These are phyloP conservation scores for Calonectria pauciramosa DNA, from an alignment of 2,329 filamentous ascomycete species.

Conservation along the genomic window DNA sequence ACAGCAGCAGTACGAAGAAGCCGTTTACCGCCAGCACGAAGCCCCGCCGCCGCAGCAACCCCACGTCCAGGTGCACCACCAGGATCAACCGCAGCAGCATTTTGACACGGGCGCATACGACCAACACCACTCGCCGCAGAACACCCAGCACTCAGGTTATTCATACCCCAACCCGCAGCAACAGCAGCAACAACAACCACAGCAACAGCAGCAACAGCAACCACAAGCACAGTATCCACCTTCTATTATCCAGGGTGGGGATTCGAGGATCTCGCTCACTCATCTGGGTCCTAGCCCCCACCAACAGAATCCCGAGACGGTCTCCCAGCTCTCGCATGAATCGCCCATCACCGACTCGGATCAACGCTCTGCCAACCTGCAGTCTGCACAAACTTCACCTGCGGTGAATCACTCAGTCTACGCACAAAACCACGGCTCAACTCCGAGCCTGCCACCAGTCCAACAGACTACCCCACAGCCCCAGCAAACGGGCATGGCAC, in stretches of 20 bases:
- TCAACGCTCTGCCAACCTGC: slow-evolving; percentile 55
- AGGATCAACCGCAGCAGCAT: slow-evolving; percentile 43
- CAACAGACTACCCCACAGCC: slow-evolving; percentile 45
- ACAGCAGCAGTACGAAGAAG: slow-evolving; percentile 59
- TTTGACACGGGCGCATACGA: slow-evolving; percentile 57
- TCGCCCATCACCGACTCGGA: slow-evolving; percentile 68
- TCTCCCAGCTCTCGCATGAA: slow-evolving; percentile 74
- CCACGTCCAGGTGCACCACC: slow-evolving; percentile 44
- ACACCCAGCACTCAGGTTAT: slow-evolving; percentile 41
- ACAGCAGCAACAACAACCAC: slow-evolving; percentile 47
- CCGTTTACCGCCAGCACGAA: slow-evolving; percentile 55
- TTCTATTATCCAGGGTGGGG: slow-evolving; percentile 49
- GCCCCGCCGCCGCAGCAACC: slow-evolving; percentile 47
- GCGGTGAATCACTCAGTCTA: slow-evolving; percentile 56
- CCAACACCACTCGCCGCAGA: slow-evolving; percentile 44
- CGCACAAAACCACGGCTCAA: slow-evolving; percentile 52
- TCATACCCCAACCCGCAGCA: slow-evolving; percentile 51
- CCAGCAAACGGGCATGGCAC: slow-evolving; percentile 61
- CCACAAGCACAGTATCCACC: slow-evolving; percentile 40
- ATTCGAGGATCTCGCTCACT: slow-evolving; percentile 52
- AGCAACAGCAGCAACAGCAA: slow-evolving; percentile 41
- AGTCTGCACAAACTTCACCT: slow-evolving; percentile 60
- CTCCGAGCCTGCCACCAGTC: slow-evolving; percentile 45
- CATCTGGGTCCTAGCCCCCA: slow-evolving; percentile 50
- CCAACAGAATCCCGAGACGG: slow-evolving; percentile 68